These are phyloP conservation scores for Pichia sp. DNA, from an alignment of 1,139 yeast species.

Conservation along the genomic window DNA sequence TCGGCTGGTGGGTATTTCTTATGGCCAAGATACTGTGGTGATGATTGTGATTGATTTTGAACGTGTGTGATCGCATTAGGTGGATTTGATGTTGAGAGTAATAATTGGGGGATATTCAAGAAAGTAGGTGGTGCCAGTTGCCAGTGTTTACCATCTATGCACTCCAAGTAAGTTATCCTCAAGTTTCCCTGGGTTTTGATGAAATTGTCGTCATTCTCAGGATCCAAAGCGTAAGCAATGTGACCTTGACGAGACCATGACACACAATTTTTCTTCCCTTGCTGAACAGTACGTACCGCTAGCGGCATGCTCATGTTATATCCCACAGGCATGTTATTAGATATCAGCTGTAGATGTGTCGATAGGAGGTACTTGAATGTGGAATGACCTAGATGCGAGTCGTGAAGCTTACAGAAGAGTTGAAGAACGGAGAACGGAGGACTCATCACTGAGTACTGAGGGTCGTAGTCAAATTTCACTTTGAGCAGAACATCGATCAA, in stretches of 20 bases:
- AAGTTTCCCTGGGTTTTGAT: constrained; percentile 24
- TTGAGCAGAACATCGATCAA: too few species aligned
- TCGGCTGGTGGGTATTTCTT: constrained; percentile 5
- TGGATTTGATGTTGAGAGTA: neutral
- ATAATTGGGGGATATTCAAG: constrained; percentile 4
- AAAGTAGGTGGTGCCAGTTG: constrained; percentile 48
- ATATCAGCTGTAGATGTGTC: too few species aligned
- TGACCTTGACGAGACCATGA: constrained; percentile 77
- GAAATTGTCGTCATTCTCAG: constrained; percentile 8
- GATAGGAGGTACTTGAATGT: too few species aligned
- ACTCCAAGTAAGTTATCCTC: constrained; percentile 53
- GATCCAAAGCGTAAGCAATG: constrained; percentile 49
- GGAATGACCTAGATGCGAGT: too few species aligned
- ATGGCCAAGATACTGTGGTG: neutral
- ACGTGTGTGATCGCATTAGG: too few species aligned
- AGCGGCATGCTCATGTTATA: constrained; percentile 6
- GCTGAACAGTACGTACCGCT: constrained; percentile 2
- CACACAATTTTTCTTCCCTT: constrained; percentile 29
- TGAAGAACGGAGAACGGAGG: too few species aligned
- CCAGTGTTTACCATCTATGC: constrained; percentile 61
- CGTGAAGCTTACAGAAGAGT: too few species aligned
- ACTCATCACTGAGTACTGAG: too few species aligned
- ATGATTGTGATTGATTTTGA: neutral
- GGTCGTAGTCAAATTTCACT: too few species aligned
- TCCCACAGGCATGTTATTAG: neutral